phyloP scores from a whole-genome alignment of 208 protist species.

The Leishmania guyanensis region DNA sequence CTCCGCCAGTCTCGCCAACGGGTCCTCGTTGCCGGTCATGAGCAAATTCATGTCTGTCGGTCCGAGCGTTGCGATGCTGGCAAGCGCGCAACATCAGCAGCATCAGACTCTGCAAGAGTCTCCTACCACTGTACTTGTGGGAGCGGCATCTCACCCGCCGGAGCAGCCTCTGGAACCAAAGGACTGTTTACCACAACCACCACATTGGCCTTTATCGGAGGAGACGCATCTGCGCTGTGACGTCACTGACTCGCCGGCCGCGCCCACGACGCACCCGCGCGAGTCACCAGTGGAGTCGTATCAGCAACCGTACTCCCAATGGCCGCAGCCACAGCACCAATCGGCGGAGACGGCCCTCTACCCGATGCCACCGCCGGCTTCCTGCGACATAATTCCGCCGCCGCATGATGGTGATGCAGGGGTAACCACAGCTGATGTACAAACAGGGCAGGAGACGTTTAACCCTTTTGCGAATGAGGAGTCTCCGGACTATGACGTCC shows the following conservation, averaged over 20 bases:
- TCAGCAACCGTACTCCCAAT: neutral
- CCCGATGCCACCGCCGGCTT: neutral
- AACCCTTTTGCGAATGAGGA: neutral
- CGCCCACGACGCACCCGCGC: neutral
- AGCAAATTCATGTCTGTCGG: conserved; percentile 17
- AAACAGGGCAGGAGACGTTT: neutral
- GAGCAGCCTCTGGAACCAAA: neutral
- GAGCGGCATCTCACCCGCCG: neutral
- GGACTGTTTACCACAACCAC: neutral
- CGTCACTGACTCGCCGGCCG: neutral
- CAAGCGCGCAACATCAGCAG: neutral
- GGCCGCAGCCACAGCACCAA: neutral
- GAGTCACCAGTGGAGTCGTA: neutral
- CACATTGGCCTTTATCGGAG: neutral
- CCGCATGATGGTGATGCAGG: neutral
- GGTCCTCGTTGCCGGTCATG: conserved; percentile 32
- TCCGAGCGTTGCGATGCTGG: neutral
- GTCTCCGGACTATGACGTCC: neutral
- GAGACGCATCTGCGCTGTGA: neutral
- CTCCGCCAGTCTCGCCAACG: neutral
- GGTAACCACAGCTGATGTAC: neutral
- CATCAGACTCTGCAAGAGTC: neutral
- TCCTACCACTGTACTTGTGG: neutral
- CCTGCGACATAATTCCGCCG: neutral
- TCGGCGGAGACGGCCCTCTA: neutral